Evolutionary conservation across 176 grass and related monocot genomes (phyloP).

Genomic region (Typha latifolia): DNA sequence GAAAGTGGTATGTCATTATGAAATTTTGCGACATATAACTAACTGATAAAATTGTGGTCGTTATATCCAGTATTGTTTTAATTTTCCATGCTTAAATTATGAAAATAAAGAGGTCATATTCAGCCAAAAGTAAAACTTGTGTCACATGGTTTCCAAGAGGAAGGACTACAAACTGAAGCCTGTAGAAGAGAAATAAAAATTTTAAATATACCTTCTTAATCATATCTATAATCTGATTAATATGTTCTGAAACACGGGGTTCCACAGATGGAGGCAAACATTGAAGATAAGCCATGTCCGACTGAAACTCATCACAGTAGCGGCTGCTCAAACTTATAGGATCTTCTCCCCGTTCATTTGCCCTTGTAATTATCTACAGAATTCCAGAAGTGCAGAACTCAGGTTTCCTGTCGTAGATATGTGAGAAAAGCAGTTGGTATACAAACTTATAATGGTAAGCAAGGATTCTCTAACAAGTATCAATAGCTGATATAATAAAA

Average conservation of each 20-base stretch:
- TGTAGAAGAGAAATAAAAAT: not conserved
- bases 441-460: slow-evolving; percentile 18
- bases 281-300: slow-evolving; percentile 77
- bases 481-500: not conserved
- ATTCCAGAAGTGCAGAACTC: slow-evolving; percentile 74
- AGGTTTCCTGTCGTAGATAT: slow-evolving; percentile 63
- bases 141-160: not conserved
- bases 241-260: slow-evolving; percentile 83
- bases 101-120: too few species aligned
- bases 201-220: slow-evolving; percentile 63
- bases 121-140: not conserved
- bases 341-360: slow-evolving; percentile 78
- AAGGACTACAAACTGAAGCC: not conserved
- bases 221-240: slow-evolving; percentile 84
- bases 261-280: slow-evolving; percentile 80
- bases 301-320: slow-evolving; percentile 76
- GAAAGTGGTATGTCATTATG: too few species aligned
- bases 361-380: slow-evolving; percentile 98
- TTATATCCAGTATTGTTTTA: too few species aligned
- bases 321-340: slow-evolving; percentile 76
- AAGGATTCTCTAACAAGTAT: not conserved
- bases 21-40: too few species aligned
- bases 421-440: slow-evolving; percentile 29
- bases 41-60: too few species aligned
- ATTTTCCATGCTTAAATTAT: too few species aligned